Evolutionary conservation across 176 grass and related monocot species (phyloP).

Genomic region (Guadua angustifolia): DNA sequence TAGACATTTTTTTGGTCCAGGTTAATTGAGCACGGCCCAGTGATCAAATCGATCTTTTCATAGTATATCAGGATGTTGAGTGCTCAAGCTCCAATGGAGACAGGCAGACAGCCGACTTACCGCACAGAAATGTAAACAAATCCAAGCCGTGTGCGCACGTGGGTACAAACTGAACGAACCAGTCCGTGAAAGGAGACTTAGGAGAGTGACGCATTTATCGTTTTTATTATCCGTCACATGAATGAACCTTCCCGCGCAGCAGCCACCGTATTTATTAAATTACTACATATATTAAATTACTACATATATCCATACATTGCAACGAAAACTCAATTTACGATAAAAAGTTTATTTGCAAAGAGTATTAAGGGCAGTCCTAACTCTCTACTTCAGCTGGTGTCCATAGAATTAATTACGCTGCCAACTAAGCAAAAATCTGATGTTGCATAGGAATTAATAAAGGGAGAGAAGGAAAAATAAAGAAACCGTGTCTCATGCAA

Average conservation of each 20-base stretch:
- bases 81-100: neutral
- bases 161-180: neutral
- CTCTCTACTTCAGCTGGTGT: too few species aligned
- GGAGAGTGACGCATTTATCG: constrained; percentile 1
- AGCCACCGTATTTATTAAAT: neutral
- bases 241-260: constrained; percentile 4
- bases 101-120: constrained; percentile 13
- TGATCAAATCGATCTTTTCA: neutral
- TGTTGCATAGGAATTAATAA: too few species aligned
- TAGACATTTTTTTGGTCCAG: neutral
- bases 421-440: too few species aligned
- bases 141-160: neutral
- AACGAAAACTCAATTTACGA: too few species aligned
- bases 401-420: too few species aligned
- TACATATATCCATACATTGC: too few species aligned
- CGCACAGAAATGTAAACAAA: neutral
- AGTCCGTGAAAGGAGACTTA: neutral
- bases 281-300: too few species aligned
- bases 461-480: too few species aligned
- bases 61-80: neutral
- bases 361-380: too few species aligned
- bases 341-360: too few species aligned
- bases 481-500: too few species aligned
- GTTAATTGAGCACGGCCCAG: neutral
- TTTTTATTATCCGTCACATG: too few species aligned